Conservation (phyloP, 2,329 filamentous ascomycete genomes). For the Cladosporium phlei region DNA sequence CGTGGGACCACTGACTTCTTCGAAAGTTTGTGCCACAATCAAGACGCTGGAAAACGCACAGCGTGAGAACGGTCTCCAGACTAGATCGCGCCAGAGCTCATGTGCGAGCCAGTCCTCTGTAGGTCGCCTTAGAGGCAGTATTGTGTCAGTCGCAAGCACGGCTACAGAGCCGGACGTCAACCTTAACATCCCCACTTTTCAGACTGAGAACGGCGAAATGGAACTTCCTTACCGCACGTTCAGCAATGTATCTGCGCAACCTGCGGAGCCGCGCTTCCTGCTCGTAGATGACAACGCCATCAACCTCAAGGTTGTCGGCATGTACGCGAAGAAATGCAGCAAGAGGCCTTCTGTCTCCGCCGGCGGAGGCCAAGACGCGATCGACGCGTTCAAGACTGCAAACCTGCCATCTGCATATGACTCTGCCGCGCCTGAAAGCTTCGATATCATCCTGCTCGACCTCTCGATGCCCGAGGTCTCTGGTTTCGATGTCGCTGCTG, state of each 20-base stretch:
- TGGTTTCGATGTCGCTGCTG: slow-evolving; percentile 20
- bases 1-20: slow-evolving; percentile 3
- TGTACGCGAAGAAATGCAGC: slow-evolving; percentile 24
- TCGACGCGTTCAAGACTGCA: slow-evolving; percentile 35
- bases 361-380: slow-evolving; percentile 43
- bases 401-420: not conserved
- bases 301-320: slow-evolving; percentile 18
- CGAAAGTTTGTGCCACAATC: not conserved
- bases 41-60: no score
- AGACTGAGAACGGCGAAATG: no score
- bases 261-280: slow-evolving; percentile 11
- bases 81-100: not conserved
- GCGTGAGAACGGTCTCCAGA: not conserved
- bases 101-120: not conserved
- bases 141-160: not conserved
- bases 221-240: not conserved
- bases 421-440: slow-evolving; percentile 17
- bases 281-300: slow-evolving; percentile 24
- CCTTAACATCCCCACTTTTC: no score
- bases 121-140: not conserved
- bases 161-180: not conserved
- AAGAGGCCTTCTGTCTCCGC: slow-evolving; percentile 34
- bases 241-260: not conserved
- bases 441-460: slow-evolving; percentile 45
- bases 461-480: slow-evolving; percentile 26